Percentiles rank a stretch among this genome's conserved stretches.
Evolutionary conservation across 257 asterid genomes (phyloP).

Genomic region (Cordia subcordata): DNA sequence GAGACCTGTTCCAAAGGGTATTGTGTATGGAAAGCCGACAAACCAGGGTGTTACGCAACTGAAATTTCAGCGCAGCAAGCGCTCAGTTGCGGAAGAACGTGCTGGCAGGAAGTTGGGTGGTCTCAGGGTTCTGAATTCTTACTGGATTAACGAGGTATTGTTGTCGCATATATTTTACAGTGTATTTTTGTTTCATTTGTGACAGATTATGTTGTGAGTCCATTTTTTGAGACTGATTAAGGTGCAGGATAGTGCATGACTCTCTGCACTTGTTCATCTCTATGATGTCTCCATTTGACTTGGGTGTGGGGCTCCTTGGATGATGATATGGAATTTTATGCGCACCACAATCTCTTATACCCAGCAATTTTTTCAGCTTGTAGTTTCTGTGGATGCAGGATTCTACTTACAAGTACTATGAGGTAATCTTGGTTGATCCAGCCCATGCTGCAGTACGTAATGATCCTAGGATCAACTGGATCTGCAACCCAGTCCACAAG

Average conservation of each 20-base stretch:
- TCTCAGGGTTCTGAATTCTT: conserved; percentile 11
- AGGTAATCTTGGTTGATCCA: conserved; percentile 8
- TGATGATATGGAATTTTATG: background rate
- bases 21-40: conserved; percentile 10
- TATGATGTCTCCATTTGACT: too few species aligned
- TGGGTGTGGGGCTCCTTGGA: too few species aligned
- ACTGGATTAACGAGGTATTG: conserved; percentile 10
- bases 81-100: conserved; percentile 13
- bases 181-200: background rate
- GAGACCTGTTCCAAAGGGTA: conserved; percentile 13
- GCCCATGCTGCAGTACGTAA: conserved; percentile 9
- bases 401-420: conserved; percentile 4
- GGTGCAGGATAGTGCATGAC: too few species aligned
- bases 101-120: conserved; percentile 14
- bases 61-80: conserved; percentile 8
- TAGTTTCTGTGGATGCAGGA: background rate
- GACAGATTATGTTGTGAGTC: background rate
- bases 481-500: conserved; percentile 11
- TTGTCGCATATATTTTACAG: background rate
- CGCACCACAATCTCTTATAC: background rate
- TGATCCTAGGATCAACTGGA: conserved; percentile 12
- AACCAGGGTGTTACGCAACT: conserved; percentile 12
- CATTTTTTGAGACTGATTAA: too few species aligned
- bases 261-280: too few species aligned
- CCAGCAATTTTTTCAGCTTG: background rate